Conservation (phyloP, 441 rosid species). For the Eutrema salsugineum region DNA sequence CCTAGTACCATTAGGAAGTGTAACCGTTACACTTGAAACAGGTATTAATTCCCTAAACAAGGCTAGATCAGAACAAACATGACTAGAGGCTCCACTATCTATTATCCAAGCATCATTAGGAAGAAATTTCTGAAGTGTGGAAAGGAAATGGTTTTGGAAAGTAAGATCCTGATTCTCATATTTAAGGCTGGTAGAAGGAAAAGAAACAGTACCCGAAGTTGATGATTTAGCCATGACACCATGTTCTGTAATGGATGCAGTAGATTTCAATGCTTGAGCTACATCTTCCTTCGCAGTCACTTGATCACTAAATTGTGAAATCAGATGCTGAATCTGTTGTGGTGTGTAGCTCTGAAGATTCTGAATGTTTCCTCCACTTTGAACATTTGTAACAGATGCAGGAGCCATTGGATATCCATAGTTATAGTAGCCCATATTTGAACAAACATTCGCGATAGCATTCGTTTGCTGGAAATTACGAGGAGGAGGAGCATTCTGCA, state of each 20-base stretch:
- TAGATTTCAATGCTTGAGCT: background rate
- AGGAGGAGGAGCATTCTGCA: too few species aligned
- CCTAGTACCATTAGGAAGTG: background rate
- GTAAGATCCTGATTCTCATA: background rate
- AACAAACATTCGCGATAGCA: too few species aligned
- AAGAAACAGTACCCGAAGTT: background rate
- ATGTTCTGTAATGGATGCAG: background rate
- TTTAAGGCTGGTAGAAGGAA: background rate
- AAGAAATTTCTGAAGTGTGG: fast-evolving
- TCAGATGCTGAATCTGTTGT: too few species aligned
- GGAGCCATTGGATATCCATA: too few species aligned
- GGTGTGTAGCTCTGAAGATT: too few species aligned
- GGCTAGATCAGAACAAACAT: background rate
- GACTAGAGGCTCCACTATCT: background rate
- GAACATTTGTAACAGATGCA: too few species aligned
- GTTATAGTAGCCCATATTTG: too few species aligned
- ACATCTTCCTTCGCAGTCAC: too few species aligned
- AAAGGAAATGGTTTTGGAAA: background rate
- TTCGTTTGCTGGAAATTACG: too few species aligned
- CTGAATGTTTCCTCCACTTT: too few species aligned
- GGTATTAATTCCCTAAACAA: background rate
- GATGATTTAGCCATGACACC: background rate
- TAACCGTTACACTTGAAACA: background rate
- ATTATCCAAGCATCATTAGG: background rate
- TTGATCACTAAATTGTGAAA: too few species aligned